Conservation (phyloP, 129 eudicot species). For the Flaveria trinervia region DNA sequence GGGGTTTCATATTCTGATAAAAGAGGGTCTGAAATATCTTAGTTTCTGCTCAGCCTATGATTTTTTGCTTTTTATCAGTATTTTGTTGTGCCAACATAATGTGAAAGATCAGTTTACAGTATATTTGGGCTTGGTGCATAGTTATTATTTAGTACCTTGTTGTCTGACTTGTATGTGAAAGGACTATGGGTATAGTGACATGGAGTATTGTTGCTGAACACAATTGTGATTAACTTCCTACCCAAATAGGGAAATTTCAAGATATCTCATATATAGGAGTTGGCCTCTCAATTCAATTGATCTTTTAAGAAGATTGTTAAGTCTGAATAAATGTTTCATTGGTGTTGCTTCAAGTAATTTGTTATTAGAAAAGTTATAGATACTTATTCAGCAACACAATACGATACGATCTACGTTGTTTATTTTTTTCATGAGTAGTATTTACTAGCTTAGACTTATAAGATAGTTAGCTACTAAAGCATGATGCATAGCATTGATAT, state of each 20-base stretch:
- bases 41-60: not conserved
- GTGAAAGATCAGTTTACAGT: conserved; percentile 2
- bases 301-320: not conserved
- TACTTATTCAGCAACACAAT: too few relatives aligned
- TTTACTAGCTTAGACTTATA: not conserved
- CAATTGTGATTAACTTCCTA: not conserved
- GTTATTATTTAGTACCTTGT: not conserved
- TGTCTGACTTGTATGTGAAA: not conserved
- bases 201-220: not conserved
- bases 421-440: not conserved
- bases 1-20: not conserved
- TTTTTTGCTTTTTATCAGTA: not conserved
- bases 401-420: too few relatives aligned
- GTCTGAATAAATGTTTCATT: not conserved
- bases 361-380: too few relatives aligned
- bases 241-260: not conserved
- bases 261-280: not conserved
- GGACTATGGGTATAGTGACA: not conserved
- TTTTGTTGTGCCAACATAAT: not conserved
- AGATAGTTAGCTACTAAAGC: not conserved
- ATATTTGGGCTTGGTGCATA: not conserved
- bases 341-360: not conserved
- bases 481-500: not conserved
- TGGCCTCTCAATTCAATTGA: not conserved
- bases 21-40: not conserved